Percentiles rank a stretch among this genome's conserved stretches.
Conservation (phyloP, 2,329 filamentous ascomycete genomes). For the Ophiostoma triangulosporum region DNA sequence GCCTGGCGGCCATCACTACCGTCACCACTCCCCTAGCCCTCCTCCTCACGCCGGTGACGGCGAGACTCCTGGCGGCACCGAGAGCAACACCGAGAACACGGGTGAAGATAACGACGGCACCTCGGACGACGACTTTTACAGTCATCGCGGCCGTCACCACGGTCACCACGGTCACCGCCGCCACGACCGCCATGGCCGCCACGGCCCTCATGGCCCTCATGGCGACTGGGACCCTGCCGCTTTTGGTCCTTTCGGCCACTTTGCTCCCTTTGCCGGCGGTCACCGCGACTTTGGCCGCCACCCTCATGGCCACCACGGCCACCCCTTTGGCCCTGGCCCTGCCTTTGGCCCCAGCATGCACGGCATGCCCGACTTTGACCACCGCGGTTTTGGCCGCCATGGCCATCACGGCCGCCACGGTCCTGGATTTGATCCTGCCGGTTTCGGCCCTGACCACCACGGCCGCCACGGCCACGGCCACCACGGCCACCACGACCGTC, state of each 20-base stretch:
- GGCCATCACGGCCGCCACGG: too few species aligned
- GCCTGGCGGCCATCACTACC: conserved; percentile 10
- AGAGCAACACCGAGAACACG: not conserved
- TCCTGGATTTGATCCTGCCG: not conserved
- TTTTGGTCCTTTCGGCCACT: conserved; percentile 1
- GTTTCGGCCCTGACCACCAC: not conserved
- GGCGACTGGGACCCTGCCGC: not conserved
- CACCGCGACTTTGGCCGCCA: not conserved
- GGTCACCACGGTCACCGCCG: not conserved
- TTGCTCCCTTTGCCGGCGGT: not conserved
- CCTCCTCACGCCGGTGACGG: conserved; percentile 1
- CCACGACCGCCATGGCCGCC: not conserved
- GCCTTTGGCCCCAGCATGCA: not conserved
- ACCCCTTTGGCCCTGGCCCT: not conserved
- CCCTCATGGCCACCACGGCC: not conserved
- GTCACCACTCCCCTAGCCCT: conserved; percentile 7
- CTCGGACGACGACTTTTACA: not conserved
- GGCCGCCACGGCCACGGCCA: not conserved
- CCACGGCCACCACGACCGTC: not conserved
- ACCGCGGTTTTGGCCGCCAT: not conserved
- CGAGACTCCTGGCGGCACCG: not conserved
- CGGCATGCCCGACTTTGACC: not conserved
- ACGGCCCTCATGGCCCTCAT: not conserved
- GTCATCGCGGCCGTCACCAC: not conserved
- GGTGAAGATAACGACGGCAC: not conserved